These are phyloP conservation scores for Carex parvula DNA, from an alignment of 176 grass and related monocot genomes.

Conservation along the genomic window DNA sequence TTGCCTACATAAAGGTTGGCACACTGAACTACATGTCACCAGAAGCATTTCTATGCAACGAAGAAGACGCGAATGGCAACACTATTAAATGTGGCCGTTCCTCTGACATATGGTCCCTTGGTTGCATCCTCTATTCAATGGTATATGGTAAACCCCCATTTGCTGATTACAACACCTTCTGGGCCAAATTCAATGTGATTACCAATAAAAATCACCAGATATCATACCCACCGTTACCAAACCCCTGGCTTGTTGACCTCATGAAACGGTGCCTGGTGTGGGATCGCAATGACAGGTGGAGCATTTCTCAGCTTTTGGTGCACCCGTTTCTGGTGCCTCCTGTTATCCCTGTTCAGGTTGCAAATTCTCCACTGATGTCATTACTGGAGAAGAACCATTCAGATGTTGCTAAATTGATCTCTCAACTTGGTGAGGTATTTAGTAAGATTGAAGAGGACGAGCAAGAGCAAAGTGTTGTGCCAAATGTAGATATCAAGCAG, in stretches of 20 bases:
- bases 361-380: constrained; percentile 19
- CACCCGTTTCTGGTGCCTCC: constrained; percentile 79
- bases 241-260: constrained; percentile 83
- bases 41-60: constrained; percentile 87
- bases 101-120: constrained; percentile 95
- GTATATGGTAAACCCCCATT: constrained; percentile 93
- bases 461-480: neutral
- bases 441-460: constrained; percentile 38
- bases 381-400: constrained; percentile 43
- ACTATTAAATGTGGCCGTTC: constrained; percentile 83
- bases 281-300: constrained; percentile 75
- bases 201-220: constrained; percentile 71
- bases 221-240: constrained; percentile 54
- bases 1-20: constrained; percentile 50
- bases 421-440: constrained; percentile 36
- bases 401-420: constrained; percentile 37
- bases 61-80: constrained; percentile 56
- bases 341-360: constrained; percentile 35
- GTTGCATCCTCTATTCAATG: constrained; percentile 95
- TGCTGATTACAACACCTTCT: constrained; percentile 72
- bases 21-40: constrained; percentile 99
- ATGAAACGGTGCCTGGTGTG: constrained; percentile 79
- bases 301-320: constrained; percentile 67
- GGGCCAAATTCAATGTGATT: constrained; percentile 77
- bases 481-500: constrained; percentile 21